Evolutionary conservation across 331 rosid genomes (phyloP).

Genomic region (Rhamnella rubrinervis): DNA sequence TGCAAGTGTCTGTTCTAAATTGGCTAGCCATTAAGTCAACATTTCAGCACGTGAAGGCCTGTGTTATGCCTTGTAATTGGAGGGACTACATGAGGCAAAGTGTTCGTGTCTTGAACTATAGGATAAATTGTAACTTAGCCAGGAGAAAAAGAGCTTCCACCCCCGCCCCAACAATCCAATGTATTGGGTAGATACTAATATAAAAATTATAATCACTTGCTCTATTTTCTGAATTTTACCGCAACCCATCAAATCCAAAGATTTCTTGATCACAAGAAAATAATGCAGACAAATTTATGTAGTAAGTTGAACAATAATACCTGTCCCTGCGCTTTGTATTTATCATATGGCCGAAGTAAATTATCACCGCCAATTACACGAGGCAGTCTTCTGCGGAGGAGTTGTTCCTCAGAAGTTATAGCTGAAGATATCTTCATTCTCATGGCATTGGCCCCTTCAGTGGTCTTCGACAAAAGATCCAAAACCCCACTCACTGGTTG

Average conservation of each 20-base stretch:
- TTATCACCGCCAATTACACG: conserved; percentile 95
- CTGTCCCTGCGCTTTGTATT: conserved; percentile 95
- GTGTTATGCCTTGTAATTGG: neutral
- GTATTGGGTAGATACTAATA: neutral
- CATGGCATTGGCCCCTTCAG: conserved; percentile 99
- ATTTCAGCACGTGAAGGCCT: no score
- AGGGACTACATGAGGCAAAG: neutral
- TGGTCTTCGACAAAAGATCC: conserved; percentile 95
- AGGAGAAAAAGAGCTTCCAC: no score
- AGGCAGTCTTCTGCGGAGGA: conserved; percentile 88
- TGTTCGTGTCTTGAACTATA: neutral
- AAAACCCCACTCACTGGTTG: conserved; percentile 98
- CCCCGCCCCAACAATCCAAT: neutral
- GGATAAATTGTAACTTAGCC: neutral
- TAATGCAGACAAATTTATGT: neutral
- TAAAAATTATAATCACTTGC: neutral
- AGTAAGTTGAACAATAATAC: conserved; percentile 44
- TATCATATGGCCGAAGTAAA: conserved; percentile 77
- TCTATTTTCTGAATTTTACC: neutral
- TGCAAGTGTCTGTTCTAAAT: no score
- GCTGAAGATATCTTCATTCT: conserved; percentile 94
- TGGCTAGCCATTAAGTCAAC: no score
- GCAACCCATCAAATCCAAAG: neutral
- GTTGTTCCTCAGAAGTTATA: conserved; percentile 95
- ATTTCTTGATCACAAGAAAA: no score